Evolutionary conservation across 2,329 filamentous ascomycete genomes (phyloP), one percentile per base, ranked within the genome.

Genomic region (Venturia carpophila): DNA sequence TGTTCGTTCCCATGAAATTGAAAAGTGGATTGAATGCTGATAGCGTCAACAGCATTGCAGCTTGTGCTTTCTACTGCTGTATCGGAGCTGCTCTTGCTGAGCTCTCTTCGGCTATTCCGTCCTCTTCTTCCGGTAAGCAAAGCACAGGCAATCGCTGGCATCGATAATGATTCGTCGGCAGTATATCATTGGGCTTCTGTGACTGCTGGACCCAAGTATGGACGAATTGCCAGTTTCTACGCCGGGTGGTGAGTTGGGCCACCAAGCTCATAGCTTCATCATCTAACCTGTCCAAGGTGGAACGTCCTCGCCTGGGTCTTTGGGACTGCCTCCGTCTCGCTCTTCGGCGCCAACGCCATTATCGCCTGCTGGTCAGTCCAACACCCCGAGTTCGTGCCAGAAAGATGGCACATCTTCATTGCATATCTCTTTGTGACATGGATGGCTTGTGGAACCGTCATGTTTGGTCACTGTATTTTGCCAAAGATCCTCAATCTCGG

Each of bases 401-500:
- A 81, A 63, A 73, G 77, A 63, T 83, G 81, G 80, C 79, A 83
- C 45, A 75, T 82, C 61, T 83, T 83, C 69, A 73, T 83, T 63
- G 75, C 73, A 5, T 82, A 80, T 67, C 68, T 82, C 39, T 73
- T 79, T 49, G 70, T 80, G 24, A 79, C 77, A 37, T 83, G 80
- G 79, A 65, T 76, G 0, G 77, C 75, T 63, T 79, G 77, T 64
- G 70, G 68, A 10, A 71, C 77, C 7, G 79, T 82, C 39, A 79
- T 85, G 62, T 82, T 86, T 64, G 80, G 76, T 66, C 86, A 85
- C 68, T 77, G 77, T 65, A 78, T 77, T 37, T 78, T 84, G 67
- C 84, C 81, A 0, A 72, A 74, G n/a, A 69, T 86, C 63, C 81
- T 84, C 66, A 80, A 81, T n/a, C 70, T 84, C 10, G 84, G 84